A percentile compares a stretch with the other conserved stretches of the same genome.
Evolutionary conservation across 2,329 filamentous ascomycete species (phyloP).

Genomic region (Trichoderma koningii): DNA sequence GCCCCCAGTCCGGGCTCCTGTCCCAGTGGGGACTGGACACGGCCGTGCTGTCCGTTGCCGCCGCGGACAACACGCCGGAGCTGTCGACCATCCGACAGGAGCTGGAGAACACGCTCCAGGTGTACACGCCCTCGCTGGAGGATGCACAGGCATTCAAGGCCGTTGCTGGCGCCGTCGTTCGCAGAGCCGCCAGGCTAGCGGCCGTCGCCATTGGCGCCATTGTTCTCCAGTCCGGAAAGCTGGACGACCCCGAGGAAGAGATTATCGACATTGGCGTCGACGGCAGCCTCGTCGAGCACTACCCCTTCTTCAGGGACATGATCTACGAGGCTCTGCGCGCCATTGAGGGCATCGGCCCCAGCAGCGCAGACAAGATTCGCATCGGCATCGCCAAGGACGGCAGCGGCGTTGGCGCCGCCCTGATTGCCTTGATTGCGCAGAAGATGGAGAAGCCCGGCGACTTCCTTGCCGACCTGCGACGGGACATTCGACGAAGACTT

Average conservation of each 20-base stretch:
- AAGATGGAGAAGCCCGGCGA: slow-evolving; percentile 58
- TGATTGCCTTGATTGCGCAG: slow-evolving; percentile 89
- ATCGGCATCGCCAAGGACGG: slow-evolving; percentile 98
- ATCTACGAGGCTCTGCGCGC: slow-evolving; percentile 79
- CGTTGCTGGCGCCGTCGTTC: slow-evolving; percentile 80
- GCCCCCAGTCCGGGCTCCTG: slow-evolving; percentile 66
- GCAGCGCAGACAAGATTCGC: slow-evolving; percentile 80
- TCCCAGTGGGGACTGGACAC: slow-evolving; percentile 90
- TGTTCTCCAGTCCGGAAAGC: slow-evolving; percentile 75
- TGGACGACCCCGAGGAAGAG: slow-evolving; percentile 65
- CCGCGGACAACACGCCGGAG: slow-evolving; percentile 74
- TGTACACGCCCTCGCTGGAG: slow-evolving; percentile 75
- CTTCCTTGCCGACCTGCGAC: slow-evolving; percentile 46
- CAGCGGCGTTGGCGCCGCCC: slow-evolving; percentile 77
- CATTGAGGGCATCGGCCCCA: slow-evolving; percentile 74
- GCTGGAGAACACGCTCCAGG: slow-evolving; percentile 73
- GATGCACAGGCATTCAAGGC: slow-evolving; percentile 88
- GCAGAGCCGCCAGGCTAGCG: slow-evolving; percentile 82
- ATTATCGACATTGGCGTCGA: slow-evolving; percentile 91
- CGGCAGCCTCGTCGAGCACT: slow-evolving; percentile 92
- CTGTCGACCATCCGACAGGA: slow-evolving; percentile 74
- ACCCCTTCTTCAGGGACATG: slow-evolving; percentile 87
- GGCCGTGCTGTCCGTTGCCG: slow-evolving; percentile 82
- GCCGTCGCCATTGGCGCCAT: slow-evolving; percentile 87
- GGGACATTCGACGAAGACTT: slow-evolving; percentile 43